Evolutionary conservation across 2,329 filamentous ascomycete genomes (phyloP), one percentile per base, ranked within the genome.

Genomic region (Pestalotiopsis sp.): DNA sequence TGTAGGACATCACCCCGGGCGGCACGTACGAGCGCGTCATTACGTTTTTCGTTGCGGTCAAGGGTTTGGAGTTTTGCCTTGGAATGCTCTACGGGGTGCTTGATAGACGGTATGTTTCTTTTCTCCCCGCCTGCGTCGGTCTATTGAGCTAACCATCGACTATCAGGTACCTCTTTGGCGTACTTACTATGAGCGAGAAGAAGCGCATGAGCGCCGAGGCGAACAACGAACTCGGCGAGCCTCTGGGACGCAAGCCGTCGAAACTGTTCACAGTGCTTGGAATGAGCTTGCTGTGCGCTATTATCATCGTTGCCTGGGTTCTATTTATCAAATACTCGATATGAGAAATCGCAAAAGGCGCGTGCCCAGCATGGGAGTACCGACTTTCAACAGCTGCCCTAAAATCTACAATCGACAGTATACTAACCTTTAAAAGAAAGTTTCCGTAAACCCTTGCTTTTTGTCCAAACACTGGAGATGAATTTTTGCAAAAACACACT

Each of bases 1-100:
- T 75, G 17, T 72, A 75, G n/a, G 73, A 74, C 59, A 72, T 72
- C 14, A 75, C 74, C 0, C 73, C 71, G 6, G 70, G 69, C n/a
- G 64, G 66, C 9, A 74, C 72, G 3, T 75, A 75, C 48, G 71
- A 75, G 64, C 68, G 70, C 0, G 74, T 74, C 6, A 66, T 75
- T 22, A 70, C 68, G 0, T 74, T 75, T 38, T 74, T 75, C 30
- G 73, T 75, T 1, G 73, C 71, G 9, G 38, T 71, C 40, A 75
- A 75, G 66, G 73, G 64, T 0, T n/a, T 75, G 1, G 74, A 75
- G 52, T 75, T 75, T n/a, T 74, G 72, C 48, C 65, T 75, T 0
- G 74, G 73, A 20, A 69, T 75, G 13, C 73, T 75, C 30, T 75
- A 52, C 17, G n/a, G 44, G 1, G 17, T 52, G 9, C 9, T 52